Evolutionary conservation across 805 yeast genomes (phyloP).

Genomic region (Hermanozyma aechmeae): DNA sequence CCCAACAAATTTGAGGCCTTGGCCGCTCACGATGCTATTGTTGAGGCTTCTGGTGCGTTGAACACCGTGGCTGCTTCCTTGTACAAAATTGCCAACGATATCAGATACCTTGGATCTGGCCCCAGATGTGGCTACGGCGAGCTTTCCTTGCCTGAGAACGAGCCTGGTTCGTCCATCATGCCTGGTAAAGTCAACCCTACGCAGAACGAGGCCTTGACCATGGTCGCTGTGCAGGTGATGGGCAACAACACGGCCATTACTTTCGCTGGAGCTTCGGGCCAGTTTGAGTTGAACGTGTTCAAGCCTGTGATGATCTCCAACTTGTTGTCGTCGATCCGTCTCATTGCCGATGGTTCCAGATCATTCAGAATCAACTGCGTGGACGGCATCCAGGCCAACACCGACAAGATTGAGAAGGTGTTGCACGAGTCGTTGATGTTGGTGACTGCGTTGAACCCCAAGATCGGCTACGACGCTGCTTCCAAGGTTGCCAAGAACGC

Average conservation of each 20-base stretch:
- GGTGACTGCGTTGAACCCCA: conserved; percentile 97
- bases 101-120: conserved; percentile 96
- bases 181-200: conserved; percentile 99
- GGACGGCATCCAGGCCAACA: conserved; percentile 87
- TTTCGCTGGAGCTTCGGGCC: conserved; percentile 97
- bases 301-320: conserved; percentile 93
- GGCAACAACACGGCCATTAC: conserved; percentile 95
- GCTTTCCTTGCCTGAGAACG: conserved; percentile 90
- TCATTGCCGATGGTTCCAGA: conserved; percentile 79
- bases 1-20: conserved; percentile 98
- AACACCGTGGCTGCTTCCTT: conserved; percentile 91
- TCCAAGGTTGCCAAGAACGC: conserved; percentile 98
- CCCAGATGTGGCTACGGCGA: conserved; percentile 99
- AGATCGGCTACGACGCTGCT: conserved; percentile 96
- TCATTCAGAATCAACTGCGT: conserved; percentile 95
- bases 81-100: conserved; percentile 95
- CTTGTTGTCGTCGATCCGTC: conserved; percentile 78
- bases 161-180: conserved; percentile 99
- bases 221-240: conserved; percentile 96
- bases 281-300: conserved; percentile 96
- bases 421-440: conserved; percentile 95
- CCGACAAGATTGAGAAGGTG: conserved; percentile 74
- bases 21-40: conserved; percentile 98
- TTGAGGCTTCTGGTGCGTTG: conserved; percentile 94
- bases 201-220: conserved; percentile 96